Evolutionary conservation across 495 filamentous ascomycete genomes (phyloP), one percentile per base, ranked within the genome.

Genomic region (Xylaria venustula): DNA sequence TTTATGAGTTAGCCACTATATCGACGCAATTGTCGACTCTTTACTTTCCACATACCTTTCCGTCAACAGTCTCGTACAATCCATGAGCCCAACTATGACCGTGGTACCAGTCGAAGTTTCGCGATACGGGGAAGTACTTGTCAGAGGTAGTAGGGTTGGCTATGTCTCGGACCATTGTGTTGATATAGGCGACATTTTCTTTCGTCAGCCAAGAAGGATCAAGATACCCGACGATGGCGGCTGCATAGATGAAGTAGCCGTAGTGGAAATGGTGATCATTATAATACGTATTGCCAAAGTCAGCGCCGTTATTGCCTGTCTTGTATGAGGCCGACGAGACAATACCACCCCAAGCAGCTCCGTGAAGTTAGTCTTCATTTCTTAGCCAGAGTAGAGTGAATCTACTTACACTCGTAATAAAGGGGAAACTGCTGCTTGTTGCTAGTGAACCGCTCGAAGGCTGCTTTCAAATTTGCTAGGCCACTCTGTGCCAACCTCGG

Each of bases 221-320:
- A 1, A 97, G 81, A 54, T 88, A 79, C 8, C 85, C 93, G 51
- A 98, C 92, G 46, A 94, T 83, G 8, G 94, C 89, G 8, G 92
- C 94, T 1, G 92, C 82, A 60, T 90, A 91, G 70, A 98, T 88
- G 75, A 95, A 96, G 72, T 98, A 97, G 34, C 88, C 85, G 61
- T 81, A 84, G 68, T 96, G 95, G 76, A 98, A 98, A 72, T 98
- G 95, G 67, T 98, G 95, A 68, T 98, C 94, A 68, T 97, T 97
- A 79, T 96, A 97, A 62, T 85, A 85, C 1, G 87, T 86, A 67
- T 93, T 92, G 52, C 91, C 91, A 69, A 93, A 94, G 67, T 95
- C 91, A 41, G 73, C 81, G 7, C 87, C 86, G 6, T 80, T 64
- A 65, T 96, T 85, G 9, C 88, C 84, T 12, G 82, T 91, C n/a